phyloP scores from a whole-genome alignment of 1,284 basidiomycete species.

The Quambalaria eucalypti region DNA sequence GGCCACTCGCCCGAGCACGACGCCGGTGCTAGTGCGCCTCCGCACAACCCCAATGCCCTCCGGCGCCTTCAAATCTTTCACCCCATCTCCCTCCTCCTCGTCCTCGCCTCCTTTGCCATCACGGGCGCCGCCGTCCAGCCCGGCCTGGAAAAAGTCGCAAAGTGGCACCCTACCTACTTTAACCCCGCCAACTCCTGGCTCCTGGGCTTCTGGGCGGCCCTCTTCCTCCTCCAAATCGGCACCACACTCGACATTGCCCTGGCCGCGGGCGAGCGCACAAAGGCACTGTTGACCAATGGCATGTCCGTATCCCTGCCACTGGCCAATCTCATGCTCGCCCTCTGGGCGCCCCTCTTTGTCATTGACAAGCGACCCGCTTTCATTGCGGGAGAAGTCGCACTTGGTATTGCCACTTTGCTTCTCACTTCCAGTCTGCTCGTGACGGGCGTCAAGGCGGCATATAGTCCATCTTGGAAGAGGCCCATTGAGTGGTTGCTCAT shows the following conservation, averaged over 20 bases:
- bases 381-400: conserved; percentile 20
- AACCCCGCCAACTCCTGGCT: conserved; percentile 62
- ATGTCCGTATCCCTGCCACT: conserved; percentile 69
- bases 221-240: conserved; percentile 57
- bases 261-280: conserved; percentile 67
- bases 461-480: conserved; percentile 45
- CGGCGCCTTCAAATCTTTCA: conserved; percentile 11
- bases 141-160: conserved; percentile 12
- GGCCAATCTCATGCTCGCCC: conserved; percentile 70
- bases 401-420: conserved; percentile 24
- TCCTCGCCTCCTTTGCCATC: conserved; percentile 3
- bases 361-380: conserved; percentile 28
- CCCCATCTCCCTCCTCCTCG: conserved; percentile 4
- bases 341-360: conserved; percentile 75
- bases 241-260: conserved; percentile 69
- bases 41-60: conserved; percentile 21
- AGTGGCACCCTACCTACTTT: conserved; percentile 59
- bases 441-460: conserved; percentile 27
- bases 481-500: conserved; percentile 53
- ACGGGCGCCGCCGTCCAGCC: conserved; percentile 1
- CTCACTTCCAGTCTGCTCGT: conserved; percentile 13
- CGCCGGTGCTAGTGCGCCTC: neutral
- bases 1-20: too few relatives aligned
- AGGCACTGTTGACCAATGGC: conserved; percentile 50
- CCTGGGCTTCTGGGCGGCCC: conserved; percentile 57